Conservation (phyloP, 108 stramenopile species). For the Cylindrotheca fusiformis region DNA sequence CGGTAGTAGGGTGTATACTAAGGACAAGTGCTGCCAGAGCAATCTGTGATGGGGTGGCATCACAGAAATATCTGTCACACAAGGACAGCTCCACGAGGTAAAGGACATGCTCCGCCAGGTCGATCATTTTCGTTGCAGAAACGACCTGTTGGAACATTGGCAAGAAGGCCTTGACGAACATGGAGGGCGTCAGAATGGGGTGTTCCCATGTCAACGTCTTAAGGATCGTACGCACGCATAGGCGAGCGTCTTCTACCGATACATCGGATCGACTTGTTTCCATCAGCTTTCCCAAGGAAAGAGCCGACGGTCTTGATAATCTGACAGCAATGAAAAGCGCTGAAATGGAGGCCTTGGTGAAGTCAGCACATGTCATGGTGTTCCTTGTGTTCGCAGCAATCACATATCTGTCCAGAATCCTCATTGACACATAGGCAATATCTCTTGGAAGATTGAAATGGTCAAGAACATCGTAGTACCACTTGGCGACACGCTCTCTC, state of each 20-base stretch:
- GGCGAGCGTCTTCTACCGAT: conserved; percentile 13
- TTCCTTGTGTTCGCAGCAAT: background rate
- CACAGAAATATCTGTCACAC: conserved; percentile 29
- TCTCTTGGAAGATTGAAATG: conserved; percentile 32
- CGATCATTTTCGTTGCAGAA: background rate
- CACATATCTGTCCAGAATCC: conserved; percentile 34
- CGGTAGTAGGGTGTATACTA: conserved; percentile 3
- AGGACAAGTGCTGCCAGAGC: conserved; percentile 28
- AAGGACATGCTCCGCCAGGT: conserved; percentile 21
- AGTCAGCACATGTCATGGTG: conserved; percentile 12
- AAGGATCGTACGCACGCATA: conserved; percentile 23
- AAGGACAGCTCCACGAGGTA: conserved; percentile 36
- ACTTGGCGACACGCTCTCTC: conserved; percentile 43
- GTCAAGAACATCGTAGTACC: conserved; percentile 52
- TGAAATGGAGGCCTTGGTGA: conserved; percentile 32
- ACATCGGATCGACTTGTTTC: conserved; percentile 25
- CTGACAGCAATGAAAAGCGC: conserved; percentile 39
- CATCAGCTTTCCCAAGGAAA: conserved; percentile 23
- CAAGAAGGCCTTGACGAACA: conserved; percentile 27
- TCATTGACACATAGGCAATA: conserved; percentile 42
- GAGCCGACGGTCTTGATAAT: conserved; percentile 13
- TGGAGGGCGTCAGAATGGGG: conserved; percentile 25
- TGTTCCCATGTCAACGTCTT: conserved; percentile 20
- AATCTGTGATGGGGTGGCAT: conserved; percentile 22
- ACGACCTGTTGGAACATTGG: background rate